A percentile compares a stretch with the other conserved stretches of the same genome.
These are phyloP conservation scores for Trypanosoma melophagium DNA, from an alignment of 208 protist genomes.

Conservation along the genomic window DNA sequence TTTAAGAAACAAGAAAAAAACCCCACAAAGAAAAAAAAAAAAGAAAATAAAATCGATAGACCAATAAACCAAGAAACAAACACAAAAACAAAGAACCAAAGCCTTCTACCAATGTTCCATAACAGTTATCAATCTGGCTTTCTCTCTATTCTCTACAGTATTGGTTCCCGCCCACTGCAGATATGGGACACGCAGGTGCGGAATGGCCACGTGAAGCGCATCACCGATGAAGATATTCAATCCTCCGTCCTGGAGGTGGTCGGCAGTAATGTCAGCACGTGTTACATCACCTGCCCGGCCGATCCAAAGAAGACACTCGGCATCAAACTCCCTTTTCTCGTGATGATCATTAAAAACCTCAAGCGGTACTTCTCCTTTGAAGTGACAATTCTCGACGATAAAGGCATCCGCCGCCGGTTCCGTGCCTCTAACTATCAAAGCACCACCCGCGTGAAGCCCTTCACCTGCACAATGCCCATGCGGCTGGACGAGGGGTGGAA, in stretches of 20 bases:
- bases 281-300: slow-evolving; percentile 97
- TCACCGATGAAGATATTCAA: slow-evolving; percentile 99
- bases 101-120: slow-evolving; percentile 93
- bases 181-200: slow-evolving; percentile 98
- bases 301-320: slow-evolving; percentile 97
- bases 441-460: slow-evolving; percentile 98
- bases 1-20: slow-evolving; percentile 8
- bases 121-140: slow-evolving; percentile 99
- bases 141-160: slow-evolving; percentile 98
- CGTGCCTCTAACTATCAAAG: slow-evolving; percentile 99
- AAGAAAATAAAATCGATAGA: slow-evolving; percentile 23
- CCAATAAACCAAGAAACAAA: background rate
- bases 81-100: background rate
- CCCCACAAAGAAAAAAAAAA: slow-evolving; percentile 10
- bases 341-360: slow-evolving; percentile 99
- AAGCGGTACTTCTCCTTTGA: slow-evolving; percentile 99
- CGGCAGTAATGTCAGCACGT: slow-evolving; percentile 97
- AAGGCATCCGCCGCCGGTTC: slow-evolving; percentile 97
- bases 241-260: slow-evolving; percentile 98
- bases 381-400: slow-evolving; percentile 99
- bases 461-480: slow-evolving; percentile 99
- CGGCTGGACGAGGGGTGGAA: slow-evolving; percentile 99
- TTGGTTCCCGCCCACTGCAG: slow-evolving; percentile 97
- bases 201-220: slow-evolving; percentile 99
- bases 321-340: slow-evolving; percentile 99